These are phyloP conservation scores for Penicillium sp. DNA, from an alignment of 2,329 filamentous ascomycete genomes.

Conservation along the genomic window DNA sequence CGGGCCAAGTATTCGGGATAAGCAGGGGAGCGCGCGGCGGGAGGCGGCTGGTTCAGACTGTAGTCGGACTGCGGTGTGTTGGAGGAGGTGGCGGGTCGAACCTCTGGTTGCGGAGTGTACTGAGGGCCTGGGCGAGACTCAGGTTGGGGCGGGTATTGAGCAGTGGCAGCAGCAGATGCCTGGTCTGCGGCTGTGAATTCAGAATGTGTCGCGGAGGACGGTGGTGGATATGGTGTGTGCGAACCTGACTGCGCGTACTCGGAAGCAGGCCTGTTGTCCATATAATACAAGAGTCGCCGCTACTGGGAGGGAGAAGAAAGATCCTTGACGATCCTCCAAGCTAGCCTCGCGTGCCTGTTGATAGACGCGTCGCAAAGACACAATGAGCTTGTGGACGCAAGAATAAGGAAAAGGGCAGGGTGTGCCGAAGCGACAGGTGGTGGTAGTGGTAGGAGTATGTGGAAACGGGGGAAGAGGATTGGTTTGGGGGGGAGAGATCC, in stretches of 20 bases:
- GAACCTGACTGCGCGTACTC: slow-evolving; percentile 90
- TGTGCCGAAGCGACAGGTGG: slow-evolving; percentile 21
- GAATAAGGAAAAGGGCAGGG: slow-evolving; percentile 21
- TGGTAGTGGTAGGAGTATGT: neutral
- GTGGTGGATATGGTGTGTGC: slow-evolving; percentile 63
- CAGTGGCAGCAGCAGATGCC: slow-evolving; percentile 74
- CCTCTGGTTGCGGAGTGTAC: slow-evolving; percentile 82
- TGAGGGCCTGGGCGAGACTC: slow-evolving; percentile 57
- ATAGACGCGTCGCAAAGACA: slow-evolving; percentile 37
- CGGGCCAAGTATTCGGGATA: slow-evolving; percentile 89
- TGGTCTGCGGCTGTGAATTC: slow-evolving; percentile 88
- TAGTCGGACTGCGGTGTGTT: slow-evolving; percentile 90
- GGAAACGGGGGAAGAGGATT: slow-evolving; percentile 20
- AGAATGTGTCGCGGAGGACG: slow-evolving; percentile 69
- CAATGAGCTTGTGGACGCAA: slow-evolving; percentile 35
- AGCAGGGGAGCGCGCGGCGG: slow-evolving; percentile 77
- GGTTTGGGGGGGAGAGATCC: slow-evolving; percentile 22
- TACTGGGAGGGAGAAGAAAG: slow-evolving; percentile 19
- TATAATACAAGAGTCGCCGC: slow-evolving; percentile 48
- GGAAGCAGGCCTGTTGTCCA: slow-evolving; percentile 67
- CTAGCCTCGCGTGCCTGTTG: slow-evolving; percentile 32
- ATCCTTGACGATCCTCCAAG: slow-evolving; percentile 30
- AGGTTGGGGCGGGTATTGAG: slow-evolving; percentile 47
- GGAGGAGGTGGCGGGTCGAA: slow-evolving; percentile 67
- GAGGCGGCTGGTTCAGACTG: slow-evolving; percentile 73